Evolutionary conservation across 768 basidiomycete genomes (phyloP).

Genomic region (Tylopilus vinaceipallidus): DNA sequence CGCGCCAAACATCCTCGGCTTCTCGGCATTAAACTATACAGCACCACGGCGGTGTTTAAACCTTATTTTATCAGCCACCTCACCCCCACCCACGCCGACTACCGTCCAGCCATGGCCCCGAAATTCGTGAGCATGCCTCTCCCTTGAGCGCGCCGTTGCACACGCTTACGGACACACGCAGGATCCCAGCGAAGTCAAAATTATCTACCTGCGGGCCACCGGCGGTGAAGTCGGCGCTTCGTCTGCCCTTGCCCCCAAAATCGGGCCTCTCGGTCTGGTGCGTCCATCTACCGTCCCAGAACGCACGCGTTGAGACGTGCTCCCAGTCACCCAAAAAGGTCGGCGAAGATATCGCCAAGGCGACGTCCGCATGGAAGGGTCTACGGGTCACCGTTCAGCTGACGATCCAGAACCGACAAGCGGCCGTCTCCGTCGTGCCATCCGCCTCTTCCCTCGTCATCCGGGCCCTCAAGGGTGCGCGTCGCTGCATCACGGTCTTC

Average conservation of each 20-base stretch:
- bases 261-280: slow-evolving; percentile 99
- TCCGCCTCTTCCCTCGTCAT: slow-evolving; percentile 98
- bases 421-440: slow-evolving; percentile 92
- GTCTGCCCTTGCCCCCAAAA: slow-evolving; percentile 97
- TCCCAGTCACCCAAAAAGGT: slow-evolving; percentile 98
- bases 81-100: slow-evolving; percentile 3
- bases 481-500: no score
- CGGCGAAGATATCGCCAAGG: slow-evolving; percentile 99
- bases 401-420: slow-evolving; percentile 99
- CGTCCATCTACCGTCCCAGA: slow-evolving; percentile 30
- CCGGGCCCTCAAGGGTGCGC: slow-evolving; percentile 91
- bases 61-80: slow-evolving; percentile 43
- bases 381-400: slow-evolving; percentile 98
- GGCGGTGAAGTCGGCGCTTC: slow-evolving; percentile 99
- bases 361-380: slow-evolving; percentile 98
- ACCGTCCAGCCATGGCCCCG: slow-evolving; percentile 60
- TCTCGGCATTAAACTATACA: slow-evolving; percentile 47
- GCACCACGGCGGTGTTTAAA: slow-evolving; percentile 51
- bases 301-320: slow-evolving; percentile 12
- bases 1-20: slow-evolving; percentile 34
- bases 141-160: not conserved
- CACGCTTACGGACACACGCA: slow-evolving; percentile 32
- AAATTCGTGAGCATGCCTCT: slow-evolving; percentile 57
- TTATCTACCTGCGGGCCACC: slow-evolving; percentile 97
- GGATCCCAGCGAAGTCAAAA: slow-evolving; percentile 98